A percentile compares a stretch with the other conserved stretches of the same genome.
phyloP scores from a whole-genome alignment of 2,329 filamentous ascomycete genomes.

The Calonectria pseudoturangicola region DNA sequence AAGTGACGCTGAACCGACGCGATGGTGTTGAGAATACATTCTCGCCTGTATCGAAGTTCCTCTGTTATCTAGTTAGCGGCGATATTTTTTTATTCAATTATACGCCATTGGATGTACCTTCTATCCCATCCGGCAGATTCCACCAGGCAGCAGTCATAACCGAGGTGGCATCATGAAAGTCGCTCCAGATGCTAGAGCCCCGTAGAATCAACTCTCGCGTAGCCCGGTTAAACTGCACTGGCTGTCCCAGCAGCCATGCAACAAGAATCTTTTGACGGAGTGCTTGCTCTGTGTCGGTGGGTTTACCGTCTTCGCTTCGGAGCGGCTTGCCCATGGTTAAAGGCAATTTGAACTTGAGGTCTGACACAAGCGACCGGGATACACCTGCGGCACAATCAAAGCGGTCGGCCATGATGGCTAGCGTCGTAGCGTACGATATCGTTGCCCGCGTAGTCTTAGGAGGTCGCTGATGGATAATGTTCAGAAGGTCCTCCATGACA shows the following conservation, averaged over 20 bases:
- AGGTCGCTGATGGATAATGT: constrained; percentile 76
- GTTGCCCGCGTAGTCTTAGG: constrained; percentile 65
- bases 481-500: constrained; percentile 80
- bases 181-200: constrained; percentile 77
- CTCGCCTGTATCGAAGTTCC: constrained; percentile 79
- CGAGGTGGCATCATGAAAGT: constrained; percentile 59
- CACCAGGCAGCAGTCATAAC: constrained; percentile 76
- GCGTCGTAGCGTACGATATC: constrained; percentile 78
- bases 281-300: constrained; percentile 75
- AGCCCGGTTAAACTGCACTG: constrained; percentile 75
- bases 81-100: neutral
- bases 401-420: constrained; percentile 83
- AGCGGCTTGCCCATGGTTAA: constrained; percentile 63
- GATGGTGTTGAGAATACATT: constrained; percentile 80
- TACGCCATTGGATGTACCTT: constrained; percentile 67
- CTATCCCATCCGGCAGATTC: constrained; percentile 81
- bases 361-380: constrained; percentile 69
- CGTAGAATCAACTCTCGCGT: constrained; percentile 80
- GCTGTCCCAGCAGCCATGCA: constrained; percentile 78
- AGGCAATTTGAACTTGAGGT: constrained; percentile 74
- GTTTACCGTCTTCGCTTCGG: constrained; percentile 60
- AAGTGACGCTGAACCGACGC: constrained; percentile 83
- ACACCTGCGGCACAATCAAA: constrained; percentile 79
- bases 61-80: constrained; percentile 62
- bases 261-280: constrained; percentile 82